Percentiles rank a stretch among this genome's conserved stretches.
Evolutionary conservation across 1,284 basidiomycete genomes (phyloP).

Genomic region (Ceratorhiza oryzae-sativae): DNA sequence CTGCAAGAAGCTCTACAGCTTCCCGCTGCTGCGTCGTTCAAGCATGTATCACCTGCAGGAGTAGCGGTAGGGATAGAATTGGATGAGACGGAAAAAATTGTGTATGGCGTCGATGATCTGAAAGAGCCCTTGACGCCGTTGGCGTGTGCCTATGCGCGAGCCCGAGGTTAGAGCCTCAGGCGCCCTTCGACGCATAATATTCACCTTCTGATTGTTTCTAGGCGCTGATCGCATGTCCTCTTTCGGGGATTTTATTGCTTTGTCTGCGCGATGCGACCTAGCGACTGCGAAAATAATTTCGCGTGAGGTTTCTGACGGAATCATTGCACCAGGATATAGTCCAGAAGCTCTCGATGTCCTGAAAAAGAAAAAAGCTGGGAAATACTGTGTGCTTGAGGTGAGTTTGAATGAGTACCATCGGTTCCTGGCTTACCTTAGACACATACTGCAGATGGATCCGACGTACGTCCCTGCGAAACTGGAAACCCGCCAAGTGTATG

Average conservation of each 20-base stretch:
- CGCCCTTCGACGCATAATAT: conserved; percentile 12
- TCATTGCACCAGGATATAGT: conserved; percentile 95
- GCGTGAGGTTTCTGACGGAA: conserved; percentile 96
- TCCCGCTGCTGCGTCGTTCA: conserved; percentile 98
- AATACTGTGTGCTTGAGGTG: conserved; percentile 96
- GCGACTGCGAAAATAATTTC: conserved; percentile 97
- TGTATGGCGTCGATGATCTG: conserved; percentile 96
- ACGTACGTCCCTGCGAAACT: conserved; percentile 74
- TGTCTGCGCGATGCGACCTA: conserved; percentile 91
- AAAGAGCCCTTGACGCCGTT: conserved; percentile 88
- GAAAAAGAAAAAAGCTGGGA: conserved; percentile 96
- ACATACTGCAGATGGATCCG: conserved; percentile 75
- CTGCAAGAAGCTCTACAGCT: conserved; percentile 84
- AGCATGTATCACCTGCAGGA: conserved; percentile 98
- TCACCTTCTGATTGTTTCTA: conserved; percentile 48
- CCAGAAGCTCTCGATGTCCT: conserved; percentile 90
- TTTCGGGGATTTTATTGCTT: conserved; percentile 98
- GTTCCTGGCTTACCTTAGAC: neutral
- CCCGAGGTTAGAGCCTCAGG: conserved; percentile 68
- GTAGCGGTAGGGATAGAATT: conserved; percentile 91
- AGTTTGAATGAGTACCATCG: conserved; percentile 38
- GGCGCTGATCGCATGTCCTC: conserved; percentile 99
- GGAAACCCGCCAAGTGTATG: conserved; percentile 96
- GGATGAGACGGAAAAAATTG: conserved; percentile 86
- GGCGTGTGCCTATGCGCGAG: conserved; percentile 94